A percentile compares a stretch with the other conserved stretches of the same genome.
Conservation (phyloP, 2,329 filamentous ascomycete species). For the Diaporthe citriasiana region DNA sequence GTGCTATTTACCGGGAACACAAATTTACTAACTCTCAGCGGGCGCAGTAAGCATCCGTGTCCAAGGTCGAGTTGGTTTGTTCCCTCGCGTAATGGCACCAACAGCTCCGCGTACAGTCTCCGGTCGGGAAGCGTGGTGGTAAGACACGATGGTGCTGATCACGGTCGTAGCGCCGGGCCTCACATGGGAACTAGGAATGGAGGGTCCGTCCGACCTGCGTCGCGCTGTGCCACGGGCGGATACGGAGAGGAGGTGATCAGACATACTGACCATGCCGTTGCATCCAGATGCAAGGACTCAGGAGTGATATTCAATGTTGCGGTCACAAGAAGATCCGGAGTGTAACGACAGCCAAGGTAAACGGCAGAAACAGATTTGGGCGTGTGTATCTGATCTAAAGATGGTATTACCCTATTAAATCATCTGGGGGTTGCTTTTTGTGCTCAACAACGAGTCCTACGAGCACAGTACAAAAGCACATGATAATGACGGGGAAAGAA, state of each 20-base stretch:
- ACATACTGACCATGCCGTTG: not conserved
- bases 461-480: not conserved
- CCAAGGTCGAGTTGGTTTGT: not conserved
- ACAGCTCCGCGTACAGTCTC: not conserved
- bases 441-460: conserved; percentile 6
- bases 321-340: not conserved
- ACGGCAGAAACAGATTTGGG: too few relatives aligned
- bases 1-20: not conserved
- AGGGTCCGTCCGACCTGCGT: not conserved
- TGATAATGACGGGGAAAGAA: not conserved
- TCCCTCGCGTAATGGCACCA: not conserved
- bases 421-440: not conserved
- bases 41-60: not conserved
- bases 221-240: too few relatives aligned
- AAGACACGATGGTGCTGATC: not conserved
- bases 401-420: conserved; percentile 26
- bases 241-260: not conserved
- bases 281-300: not conserved
- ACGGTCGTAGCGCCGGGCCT: not conserved
- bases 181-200: not conserved
- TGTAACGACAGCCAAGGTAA: not conserved
- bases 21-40: not conserved
- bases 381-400: not conserved
- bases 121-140: not conserved
- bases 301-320: not conserved